Evolutionary conservation across 2,329 filamentous ascomycete genomes (phyloP), one percentile per base, ranked within the genome.

Genomic region (Ascosphaera acerosa): DNA sequence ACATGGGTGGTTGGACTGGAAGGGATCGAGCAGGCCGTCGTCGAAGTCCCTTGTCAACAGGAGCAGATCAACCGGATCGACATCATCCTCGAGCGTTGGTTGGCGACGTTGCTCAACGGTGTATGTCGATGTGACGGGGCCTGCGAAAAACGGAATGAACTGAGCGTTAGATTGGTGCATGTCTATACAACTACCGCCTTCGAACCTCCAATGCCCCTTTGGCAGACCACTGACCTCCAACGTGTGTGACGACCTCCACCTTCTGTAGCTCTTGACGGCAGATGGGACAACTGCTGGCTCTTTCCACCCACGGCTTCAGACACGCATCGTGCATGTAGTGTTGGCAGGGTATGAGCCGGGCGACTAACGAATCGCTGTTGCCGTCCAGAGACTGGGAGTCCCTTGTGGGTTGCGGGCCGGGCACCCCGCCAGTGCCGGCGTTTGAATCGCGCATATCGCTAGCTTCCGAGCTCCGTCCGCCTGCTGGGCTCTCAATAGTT

Each of bases 231-330:
- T 55, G 65, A 87, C 80, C 78, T 61, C 78, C 76, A 44, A 81
- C 56, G 41, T 64, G 68, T 46, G 76, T 69, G 51, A 75, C 75
- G 37, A 97, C 70, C 48, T 87, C 70, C 40, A 97, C 82, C 43
- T 74, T 58, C 53, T 94, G 84, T 58, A 97, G 94, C 38, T 66
- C 70, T 44, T 78, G 76, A 41, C 87, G 76, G 55, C 87, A 97
- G 51, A 97, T 91, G 29, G 87, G 87, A 52, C 87, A 97, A 49
- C 82, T 92, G 54, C 94, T 97, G 39, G 87, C 84, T 51, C 89
- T 76, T 54, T 89, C 78, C 29, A 84, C 80, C 87, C 87, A 97
- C 42, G 81, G 78, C 43, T 76, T 75, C 41, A 97, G 64, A 52
- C 87, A 97, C 32, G 75, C 70, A 56, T 97, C 74, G 56, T 97